These are phyloP conservation scores for Tetrapisispora pingtungensis DNA, from an alignment of 805 yeast genomes.

Conservation along the genomic window DNA sequence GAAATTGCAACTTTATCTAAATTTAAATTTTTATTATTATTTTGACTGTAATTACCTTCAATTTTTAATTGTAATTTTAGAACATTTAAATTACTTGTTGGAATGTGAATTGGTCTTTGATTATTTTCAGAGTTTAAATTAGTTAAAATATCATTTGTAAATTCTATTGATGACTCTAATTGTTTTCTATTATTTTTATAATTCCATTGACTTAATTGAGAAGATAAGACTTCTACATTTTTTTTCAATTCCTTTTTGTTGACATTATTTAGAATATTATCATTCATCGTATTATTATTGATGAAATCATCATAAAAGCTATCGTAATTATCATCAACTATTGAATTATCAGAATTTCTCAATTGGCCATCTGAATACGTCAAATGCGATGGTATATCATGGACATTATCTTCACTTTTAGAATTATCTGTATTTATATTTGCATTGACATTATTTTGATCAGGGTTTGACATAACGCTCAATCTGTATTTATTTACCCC, in stretches of 20 bases:
- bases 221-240: slow-evolving; percentile 16
- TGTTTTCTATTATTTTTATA: slow-evolving; percentile 65
- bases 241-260: slow-evolving; percentile 5
- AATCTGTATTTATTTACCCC: too few species aligned
- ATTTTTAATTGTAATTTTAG: slow-evolving; percentile 20
- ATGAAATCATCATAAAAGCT: slow-evolving; percentile 1
- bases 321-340: slow-evolving; percentile 2
- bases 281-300: background rate
- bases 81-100: slow-evolving; percentile 32
- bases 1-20: slow-evolving; percentile 58
- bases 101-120: slow-evolving; percentile 53
- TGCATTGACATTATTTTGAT: too few species aligned
- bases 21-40: slow-evolving; percentile 38
- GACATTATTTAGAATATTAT: background rate
- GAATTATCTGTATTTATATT: too few species aligned
- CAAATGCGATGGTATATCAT: slow-evolving; percentile 4
- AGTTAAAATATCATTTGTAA: slow-evolving; percentile 40
- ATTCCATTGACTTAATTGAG: slow-evolving; percentile 56
- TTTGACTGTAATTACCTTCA: slow-evolving; percentile 10
- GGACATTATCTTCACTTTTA: background rate
- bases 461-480: background rate
- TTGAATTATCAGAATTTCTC: background rate
- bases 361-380: slow-evolving; percentile 6
- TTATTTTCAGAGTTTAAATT: slow-evolving; percentile 49
- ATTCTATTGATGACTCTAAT: slow-evolving; percentile 50